Evolutionary conservation across 495 filamentous ascomycete species (phyloP).

Genomic region (Aspergillus leporis): DNA sequence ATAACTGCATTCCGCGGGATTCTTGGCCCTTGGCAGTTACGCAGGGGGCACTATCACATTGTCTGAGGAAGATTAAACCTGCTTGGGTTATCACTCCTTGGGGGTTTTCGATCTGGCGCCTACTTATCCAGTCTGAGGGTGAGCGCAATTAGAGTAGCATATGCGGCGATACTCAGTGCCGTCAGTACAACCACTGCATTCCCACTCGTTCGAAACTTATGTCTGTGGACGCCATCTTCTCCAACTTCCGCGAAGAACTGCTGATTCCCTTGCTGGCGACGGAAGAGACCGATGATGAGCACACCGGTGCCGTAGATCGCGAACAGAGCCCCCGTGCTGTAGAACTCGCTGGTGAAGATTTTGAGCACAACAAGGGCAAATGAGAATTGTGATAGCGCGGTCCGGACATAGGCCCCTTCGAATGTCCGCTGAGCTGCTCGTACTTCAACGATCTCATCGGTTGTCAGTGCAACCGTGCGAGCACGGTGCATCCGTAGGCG

Average conservation of each 20-base stretch:
- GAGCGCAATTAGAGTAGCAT: slow-evolving; percentile 75
- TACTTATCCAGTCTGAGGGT: slow-evolving; percentile 56
- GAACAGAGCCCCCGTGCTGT: slow-evolving; percentile 87
- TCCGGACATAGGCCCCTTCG: slow-evolving; percentile 95
- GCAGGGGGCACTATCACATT: slow-evolving; percentile 22
- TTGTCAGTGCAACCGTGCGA: slow-evolving; percentile 76
- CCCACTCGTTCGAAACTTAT: slow-evolving; percentile 88
- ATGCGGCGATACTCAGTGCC: slow-evolving; percentile 77
- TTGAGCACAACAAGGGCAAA: slow-evolving; percentile 93
- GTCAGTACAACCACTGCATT: slow-evolving; percentile 77
- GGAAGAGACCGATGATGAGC: slow-evolving; percentile 74
- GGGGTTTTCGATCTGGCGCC: not conserved
- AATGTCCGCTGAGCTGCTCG: slow-evolving; percentile 94
- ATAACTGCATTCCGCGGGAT: slow-evolving; percentile 16
- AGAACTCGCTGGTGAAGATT: slow-evolving; percentile 96
- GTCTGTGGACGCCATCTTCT: slow-evolving; percentile 64
- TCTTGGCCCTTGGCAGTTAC: slow-evolving; percentile 44
- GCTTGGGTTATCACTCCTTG: not conserved
- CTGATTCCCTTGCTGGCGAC: slow-evolving; percentile 84
- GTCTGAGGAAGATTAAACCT: not conserved
- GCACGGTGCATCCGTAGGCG: slow-evolving; percentile 79
- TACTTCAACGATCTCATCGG: slow-evolving; percentile 86
- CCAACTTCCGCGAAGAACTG: slow-evolving; percentile 86
- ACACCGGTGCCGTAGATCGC: slow-evolving; percentile 87
- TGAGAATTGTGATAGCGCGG: slow-evolving; percentile 88